These are phyloP conservation scores for Chrysosporium queenslandicum DNA, from an alignment of 2,329 filamentous ascomycete species.

Conservation along the genomic window DNA sequence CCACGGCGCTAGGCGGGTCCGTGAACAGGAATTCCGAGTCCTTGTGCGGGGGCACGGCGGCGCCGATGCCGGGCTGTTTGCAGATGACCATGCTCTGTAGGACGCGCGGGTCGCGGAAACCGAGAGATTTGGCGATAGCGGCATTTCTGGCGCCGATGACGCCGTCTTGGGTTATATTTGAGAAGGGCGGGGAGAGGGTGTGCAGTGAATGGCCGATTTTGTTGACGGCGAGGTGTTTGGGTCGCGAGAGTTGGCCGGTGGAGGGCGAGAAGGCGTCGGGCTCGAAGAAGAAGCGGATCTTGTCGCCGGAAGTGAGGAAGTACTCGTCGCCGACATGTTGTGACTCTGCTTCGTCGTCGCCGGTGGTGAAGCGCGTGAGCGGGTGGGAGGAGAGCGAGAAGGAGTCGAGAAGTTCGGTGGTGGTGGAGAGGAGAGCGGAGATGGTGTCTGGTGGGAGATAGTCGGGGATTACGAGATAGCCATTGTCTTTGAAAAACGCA, in stretches of 20 bases:
- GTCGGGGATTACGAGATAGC: constrained; percentile 77
- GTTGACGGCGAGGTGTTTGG: constrained; percentile 79
- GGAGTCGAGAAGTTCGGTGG: constrained; percentile 58
- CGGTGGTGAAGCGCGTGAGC: constrained; percentile 87
- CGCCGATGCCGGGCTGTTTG: constrained; percentile 95
- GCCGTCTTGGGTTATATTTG: constrained; percentile 43
- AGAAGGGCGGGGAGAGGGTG: constrained; percentile 57
- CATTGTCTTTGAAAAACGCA: constrained; percentile 63
- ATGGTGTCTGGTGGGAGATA: constrained; percentile 61
- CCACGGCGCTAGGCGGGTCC: constrained; percentile 74
- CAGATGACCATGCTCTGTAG: constrained; percentile 97
- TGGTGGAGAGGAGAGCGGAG: constrained; percentile 60
- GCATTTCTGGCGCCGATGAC: constrained; percentile 38
- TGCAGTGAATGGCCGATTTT: constrained; percentile 76
- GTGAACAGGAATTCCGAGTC: constrained; percentile 92
- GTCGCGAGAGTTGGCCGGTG: constrained; percentile 60
- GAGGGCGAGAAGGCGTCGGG: constrained; percentile 64
- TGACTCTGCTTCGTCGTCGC: constrained; percentile 50
- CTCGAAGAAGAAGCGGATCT: constrained; percentile 95
- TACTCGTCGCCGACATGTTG: constrained; percentile 85
- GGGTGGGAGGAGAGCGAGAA: constrained; percentile 79
- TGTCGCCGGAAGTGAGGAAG: constrained; percentile 81
- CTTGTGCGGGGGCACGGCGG: constrained; percentile 81
- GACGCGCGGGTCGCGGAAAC: constrained; percentile 63
- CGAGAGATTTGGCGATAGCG: constrained; percentile 59